phyloP scores from a whole-genome alignment of 768 basidiomycete species.

The Podaxis sp. region DNA sequence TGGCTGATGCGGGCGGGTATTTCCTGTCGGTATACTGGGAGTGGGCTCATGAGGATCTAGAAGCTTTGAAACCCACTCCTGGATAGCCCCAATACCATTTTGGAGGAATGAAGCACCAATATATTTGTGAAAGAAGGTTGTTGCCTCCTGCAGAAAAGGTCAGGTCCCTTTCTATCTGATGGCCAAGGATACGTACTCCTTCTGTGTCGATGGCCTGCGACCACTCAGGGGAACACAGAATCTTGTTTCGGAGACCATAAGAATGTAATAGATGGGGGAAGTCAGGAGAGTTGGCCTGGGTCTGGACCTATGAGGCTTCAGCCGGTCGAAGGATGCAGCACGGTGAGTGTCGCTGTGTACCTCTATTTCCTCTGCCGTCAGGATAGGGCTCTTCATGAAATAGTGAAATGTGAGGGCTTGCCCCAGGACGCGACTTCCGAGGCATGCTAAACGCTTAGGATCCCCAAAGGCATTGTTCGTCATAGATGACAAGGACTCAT shows the following conservation, averaged over 20 bases:
- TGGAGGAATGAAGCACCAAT: conserved; percentile 65
- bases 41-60: conserved; percentile 39
- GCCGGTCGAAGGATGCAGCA: neutral
- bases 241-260: conserved; percentile 50
- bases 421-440: conserved; percentile 51
- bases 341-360: conserved; percentile 26
- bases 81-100: conserved; percentile 43
- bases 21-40: conserved; percentile 5
- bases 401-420: conserved; percentile 47
- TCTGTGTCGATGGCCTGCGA: conserved; percentile 19
- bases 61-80: conserved; percentile 55
- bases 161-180: neutral
- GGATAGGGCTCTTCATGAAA: conserved; percentile 40
- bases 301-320: neutral
- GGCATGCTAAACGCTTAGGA: conserved; percentile 51
- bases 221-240: conserved; percentile 41
- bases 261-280: conserved; percentile 8
- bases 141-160: conserved; percentile 42
- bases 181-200: conserved; percentile 14
- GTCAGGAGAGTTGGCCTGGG: neutral
- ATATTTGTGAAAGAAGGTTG: conserved; percentile 53
- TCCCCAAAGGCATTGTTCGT: conserved; percentile 51
- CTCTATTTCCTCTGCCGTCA: conserved; percentile 36
- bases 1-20: neutral
- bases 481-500: conserved; percentile 31